Evolutionary conservation across 2,329 filamentous ascomycete species (phyloP), one percentile per base, ranked within the genome.

Genomic region (Trichothecium roseum): DNA sequence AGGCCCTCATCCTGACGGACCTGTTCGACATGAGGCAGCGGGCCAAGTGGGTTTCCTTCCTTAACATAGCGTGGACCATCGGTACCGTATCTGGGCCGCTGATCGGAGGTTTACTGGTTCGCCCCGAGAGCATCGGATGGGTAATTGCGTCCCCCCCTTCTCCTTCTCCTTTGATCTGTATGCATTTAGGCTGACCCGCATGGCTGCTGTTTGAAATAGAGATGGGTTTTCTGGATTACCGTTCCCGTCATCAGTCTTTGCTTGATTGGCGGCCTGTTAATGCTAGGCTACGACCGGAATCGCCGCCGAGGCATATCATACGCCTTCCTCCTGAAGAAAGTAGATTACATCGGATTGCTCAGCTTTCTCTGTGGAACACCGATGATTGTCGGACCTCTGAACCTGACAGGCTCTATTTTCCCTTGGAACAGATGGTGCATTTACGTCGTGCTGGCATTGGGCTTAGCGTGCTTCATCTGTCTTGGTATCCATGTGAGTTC

Each of bases 291-390:
- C 18, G 48, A 51, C 32, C 32, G 36, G 30, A 34, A 38, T 20
- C 12, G 18, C 13, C 33, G 38, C 2, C 34, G 10, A 24, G 20
- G 20, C 10, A 6, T 24, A 6, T 6, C 20, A 10, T 24, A 24
- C 10, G 6, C 10, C 20, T 24, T 20, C 8, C 36, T 42, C 3
- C 34, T 50, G 20, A 39, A 37, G 14, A 28, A 37, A 3, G 67
- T 84, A 17, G 79, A 84, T 48, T 84, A 72, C 66, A 36, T 74
- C 22, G 80, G 81, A 2, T 67, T 70, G 4, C 42, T 69, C n/a
- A 1, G 47, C 84, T 4, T 83, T 84, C 48, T 48, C 52, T 8
- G 15, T 42, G 18, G 41, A 5, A 38, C 41, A 2, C 34, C 45
- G 22, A 35, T 36, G 3, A 30, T 50, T 5, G 38, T 51, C 4